Evolutionary conservation across 345 rosid species (phyloP), one percentile per base, ranked within the genome.

Genomic region (Alliaria petiolata): DNA sequence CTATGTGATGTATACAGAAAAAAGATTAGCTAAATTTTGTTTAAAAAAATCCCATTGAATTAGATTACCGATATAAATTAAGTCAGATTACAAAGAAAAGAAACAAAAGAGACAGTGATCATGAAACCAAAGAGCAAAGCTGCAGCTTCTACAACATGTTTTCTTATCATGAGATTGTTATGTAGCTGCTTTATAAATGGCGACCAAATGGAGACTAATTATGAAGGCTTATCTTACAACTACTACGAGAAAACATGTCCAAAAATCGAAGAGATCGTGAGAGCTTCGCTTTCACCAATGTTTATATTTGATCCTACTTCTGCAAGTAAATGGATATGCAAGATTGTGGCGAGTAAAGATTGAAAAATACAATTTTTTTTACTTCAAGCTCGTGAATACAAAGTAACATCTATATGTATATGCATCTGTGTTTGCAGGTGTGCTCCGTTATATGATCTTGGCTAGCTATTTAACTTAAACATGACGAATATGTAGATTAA

Each of bases 221-320:
- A 47, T 25, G 71, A 55, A 69, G 66, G 67, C 1, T 36, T 76
- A 56, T 82, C 83, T 52, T 75, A 75, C 70, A 30, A 70, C 61
- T 82, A 77, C 65, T 80, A 82, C 59, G 71, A 78, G 57, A 71
- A 71, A 54, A 67, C 85, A 52, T 80, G 83, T 63, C 83, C 85
- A 15, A 80, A 62, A 72, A 39, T 80, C 11, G 81, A 80, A 51
- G 55, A 75, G 55, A 71, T 82, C 40, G 83, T 82, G 44, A 74
- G 50, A 67, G 36, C 81, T 54, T 74, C 80, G 38, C 76, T 82
- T 65, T 22, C 64, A 16, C 47, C 72, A 11, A 28, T 68, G 43
- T 78, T 82, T 66, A 51, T 78, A 4, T n/a, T 58, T 34, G 85
- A 82, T 78, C 85, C 83, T 61, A 49, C 76, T 57, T 60, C 83